A percentile compares a stretch with the other conserved stretches of the same genome.
These are phyloP conservation scores for Glutinoglossum americanum DNA, from an alignment of 495 filamentous ascomycete genomes.

Conservation along the genomic window DNA sequence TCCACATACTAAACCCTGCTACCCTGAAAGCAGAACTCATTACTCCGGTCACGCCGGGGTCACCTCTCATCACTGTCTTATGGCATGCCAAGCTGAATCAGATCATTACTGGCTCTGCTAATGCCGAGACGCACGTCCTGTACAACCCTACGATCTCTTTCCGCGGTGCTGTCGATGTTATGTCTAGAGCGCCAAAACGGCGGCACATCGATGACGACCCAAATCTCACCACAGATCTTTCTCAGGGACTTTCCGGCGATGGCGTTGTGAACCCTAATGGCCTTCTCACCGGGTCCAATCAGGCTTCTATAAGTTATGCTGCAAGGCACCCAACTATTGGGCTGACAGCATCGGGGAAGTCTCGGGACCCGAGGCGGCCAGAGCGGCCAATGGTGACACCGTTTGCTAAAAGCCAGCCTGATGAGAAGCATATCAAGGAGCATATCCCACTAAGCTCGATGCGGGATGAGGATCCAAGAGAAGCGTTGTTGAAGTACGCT, in stretches of 20 bases:
- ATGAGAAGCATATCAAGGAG: conserved; percentile 71
- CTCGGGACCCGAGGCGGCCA: conserved; percentile 58
- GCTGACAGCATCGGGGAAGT: conserved; percentile 57
- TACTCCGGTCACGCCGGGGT: conserved; percentile 66
- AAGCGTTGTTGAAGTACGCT: conserved; percentile 86
- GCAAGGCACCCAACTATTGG: conserved; percentile 51
- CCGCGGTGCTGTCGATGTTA: conserved; percentile 66
- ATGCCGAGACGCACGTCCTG: conserved; percentile 70
- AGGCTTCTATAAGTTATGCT: conserved; percentile 29
- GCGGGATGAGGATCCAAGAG: conserved; percentile 90
- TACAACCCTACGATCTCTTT: conserved; percentile 69
- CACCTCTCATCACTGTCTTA: conserved; percentile 58
- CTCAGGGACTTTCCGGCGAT: conserved; percentile 61
- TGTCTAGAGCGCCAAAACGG: conserved; percentile 83
- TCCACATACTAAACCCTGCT: conserved; percentile 83
- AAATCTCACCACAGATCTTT: conserved; percentile 59
- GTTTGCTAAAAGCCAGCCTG: conserved; percentile 76
- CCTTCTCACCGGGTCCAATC: conserved; percentile 22
- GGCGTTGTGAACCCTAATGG: conserved; percentile 48
- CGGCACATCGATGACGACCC: conserved; percentile 89
- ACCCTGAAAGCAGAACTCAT: conserved; percentile 67
- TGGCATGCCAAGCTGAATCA: conserved; percentile 95
- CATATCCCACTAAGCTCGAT: conserved; percentile 80
- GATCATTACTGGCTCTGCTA: conserved; percentile 81
- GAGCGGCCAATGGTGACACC: conserved; percentile 70